These are phyloP conservation scores for Penicillium diatomitis DNA, from an alignment of 495 filamentous ascomycete species.

Conservation along the genomic window DNA sequence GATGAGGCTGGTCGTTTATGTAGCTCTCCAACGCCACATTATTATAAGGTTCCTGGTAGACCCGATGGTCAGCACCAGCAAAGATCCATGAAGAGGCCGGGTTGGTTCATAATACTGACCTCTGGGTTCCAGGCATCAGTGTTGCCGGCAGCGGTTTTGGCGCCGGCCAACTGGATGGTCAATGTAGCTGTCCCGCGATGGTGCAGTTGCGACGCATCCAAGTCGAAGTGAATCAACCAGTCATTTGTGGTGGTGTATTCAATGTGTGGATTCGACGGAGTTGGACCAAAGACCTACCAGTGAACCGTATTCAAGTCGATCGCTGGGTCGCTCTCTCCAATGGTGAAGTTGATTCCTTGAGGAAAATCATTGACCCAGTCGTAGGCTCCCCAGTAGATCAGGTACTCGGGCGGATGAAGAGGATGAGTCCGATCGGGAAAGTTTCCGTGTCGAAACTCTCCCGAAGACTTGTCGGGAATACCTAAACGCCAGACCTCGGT, in stretches of 20 bases:
- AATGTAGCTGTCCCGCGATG: constrained; percentile 33
- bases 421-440: constrained; percentile 33
- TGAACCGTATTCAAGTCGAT: constrained; percentile 46
- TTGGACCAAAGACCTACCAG: constrained; percentile 45
- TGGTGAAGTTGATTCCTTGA: constrained; percentile 39
- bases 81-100: neutral
- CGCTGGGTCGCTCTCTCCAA: constrained; percentile 35
- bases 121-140: constrained; percentile 39
- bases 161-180: constrained; percentile 47
- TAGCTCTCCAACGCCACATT: constrained; percentile 33
- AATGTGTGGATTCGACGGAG: constrained; percentile 28
- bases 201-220: constrained; percentile 20
- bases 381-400: constrained; percentile 47
- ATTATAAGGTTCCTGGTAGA: constrained; percentile 27
- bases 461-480: constrained; percentile 44
- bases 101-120: neutral
- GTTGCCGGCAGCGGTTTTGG: constrained; percentile 48
- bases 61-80: neutral
- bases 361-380: constrained; percentile 48
- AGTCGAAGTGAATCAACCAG: constrained; percentile 45
- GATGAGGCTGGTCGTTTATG: constrained; percentile 17
- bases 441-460: constrained; percentile 46
- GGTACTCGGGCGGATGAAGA: constrained; percentile 38
- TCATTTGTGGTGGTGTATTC: constrained; percentile 33
- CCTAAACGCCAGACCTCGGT: constrained; percentile 47